A percentile compares a stretch with the other conserved stretches of the same genome.
phyloP scores from a whole-genome alignment of 2,329 filamentous ascomycete species.

The Aspergillus glaucus region DNA sequence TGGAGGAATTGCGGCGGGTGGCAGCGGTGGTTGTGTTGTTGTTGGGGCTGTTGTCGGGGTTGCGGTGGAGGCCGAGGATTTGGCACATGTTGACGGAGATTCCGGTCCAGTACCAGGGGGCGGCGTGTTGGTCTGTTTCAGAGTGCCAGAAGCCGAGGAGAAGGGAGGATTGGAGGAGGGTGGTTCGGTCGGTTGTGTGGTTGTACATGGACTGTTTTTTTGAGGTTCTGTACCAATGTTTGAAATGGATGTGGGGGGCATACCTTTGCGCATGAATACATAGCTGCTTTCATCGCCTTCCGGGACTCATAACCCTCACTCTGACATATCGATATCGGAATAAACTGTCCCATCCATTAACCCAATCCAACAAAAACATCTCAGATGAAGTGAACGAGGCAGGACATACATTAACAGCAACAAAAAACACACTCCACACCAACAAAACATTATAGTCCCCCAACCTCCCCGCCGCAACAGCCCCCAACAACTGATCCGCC shows the following conservation, averaged over 20 bases:
- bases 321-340: constrained; percentile 16
- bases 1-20: constrained; percentile 10
- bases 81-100: constrained; percentile 40
- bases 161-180: constrained; percentile 39
- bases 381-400: background rate
- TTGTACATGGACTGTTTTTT: constrained; percentile 18
- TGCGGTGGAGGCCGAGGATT: constrained; percentile 39
- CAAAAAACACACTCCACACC: constrained; percentile 37
- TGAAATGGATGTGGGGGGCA: constrained; percentile 6
- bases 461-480: constrained; percentile 20
- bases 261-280: constrained; percentile 35
- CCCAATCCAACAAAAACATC: no score
- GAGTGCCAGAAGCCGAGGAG: constrained; percentile 41
- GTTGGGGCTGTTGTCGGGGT: constrained; percentile 11
- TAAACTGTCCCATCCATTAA: constrained; percentile 13
- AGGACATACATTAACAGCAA: constrained; percentile 25
- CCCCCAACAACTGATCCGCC: constrained; percentile 20
- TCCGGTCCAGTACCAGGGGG: constrained; percentile 45
- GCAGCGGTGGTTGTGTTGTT: constrained; percentile 6
- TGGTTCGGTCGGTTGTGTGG: constrained; percentile 34
- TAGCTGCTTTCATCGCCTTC: constrained; percentile 32
- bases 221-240: background rate
- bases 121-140: constrained; percentile 35
- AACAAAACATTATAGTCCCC: constrained; percentile 30
- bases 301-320: constrained; percentile 27